Base-by-base conservation (phyloP, 805 yeast genomes). In the Torulaspora delbrueckii region DNA sequence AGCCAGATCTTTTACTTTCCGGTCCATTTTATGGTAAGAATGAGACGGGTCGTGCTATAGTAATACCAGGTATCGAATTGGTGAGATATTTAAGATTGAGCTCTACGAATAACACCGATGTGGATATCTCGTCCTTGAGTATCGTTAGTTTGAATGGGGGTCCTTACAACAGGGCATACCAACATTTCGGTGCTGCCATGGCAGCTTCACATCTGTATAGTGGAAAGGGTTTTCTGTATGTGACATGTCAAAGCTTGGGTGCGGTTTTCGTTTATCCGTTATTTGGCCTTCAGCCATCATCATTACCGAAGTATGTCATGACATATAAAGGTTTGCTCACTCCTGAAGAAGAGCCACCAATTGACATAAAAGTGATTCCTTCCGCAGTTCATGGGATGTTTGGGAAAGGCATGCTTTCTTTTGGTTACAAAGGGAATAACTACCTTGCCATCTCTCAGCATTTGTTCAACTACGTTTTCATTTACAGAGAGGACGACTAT, bases 1-100 rank as follows among this genome's bases (percentile, higher is more conserved):
- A 60, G 5, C 66, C 65, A 0, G 78, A 74, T 36, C 47, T 80
- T 9, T 46, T 77, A 2, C 55, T 80, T 2, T 71, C 76, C 0
- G 72, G 80, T 0, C 72, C 75, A 2, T 64, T 59, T 38, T 60
- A 66, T 24, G 81, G 73, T 42, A 41, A 47, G 4, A 47, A 54
- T n/a, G 59, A 59, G 35, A 47, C 48, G 8, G 63, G 63, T 4
- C 42, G 54, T 43, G 50, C 44, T 5, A 40, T 39, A 7, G 38
- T 51, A 14, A 42, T 52, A 13, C 50, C 43, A 16, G 58, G 60
- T 25, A 47, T 32, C 26, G 37, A 44, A 5, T 35, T 62, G 22
- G 34, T 42, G 12, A 39, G 49, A 8, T 50, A 59, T 40, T 43
- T 67, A 14, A 8, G 8, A 2, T 9, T 5, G 41, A 44, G 47